These are phyloP conservation scores for Bremia lactucae DNA, from an alignment of 352 stramenopile species.

Conservation along the genomic window DNA sequence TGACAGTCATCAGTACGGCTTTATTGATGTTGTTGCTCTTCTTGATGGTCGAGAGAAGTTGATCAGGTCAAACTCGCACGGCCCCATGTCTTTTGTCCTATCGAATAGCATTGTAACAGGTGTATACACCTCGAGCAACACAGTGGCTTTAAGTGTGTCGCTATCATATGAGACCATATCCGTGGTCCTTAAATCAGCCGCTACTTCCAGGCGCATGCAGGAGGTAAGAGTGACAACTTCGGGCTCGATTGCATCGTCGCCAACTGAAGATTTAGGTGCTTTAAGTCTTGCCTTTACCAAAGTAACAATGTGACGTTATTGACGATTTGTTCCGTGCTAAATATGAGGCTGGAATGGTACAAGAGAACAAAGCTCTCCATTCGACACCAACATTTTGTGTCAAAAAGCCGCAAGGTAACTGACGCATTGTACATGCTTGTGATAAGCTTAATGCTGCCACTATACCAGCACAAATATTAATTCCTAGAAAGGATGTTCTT, in stretches of 20 bases:
- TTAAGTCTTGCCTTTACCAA: conserved; percentile 54
- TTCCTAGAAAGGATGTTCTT: too few species aligned
- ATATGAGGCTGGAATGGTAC: too few species aligned
- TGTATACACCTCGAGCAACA: conserved; percentile 12
- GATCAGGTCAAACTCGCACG: conserved; percentile 32
- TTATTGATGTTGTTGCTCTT: conserved; percentile 54
- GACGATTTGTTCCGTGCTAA: too few species aligned
- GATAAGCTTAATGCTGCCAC: too few species aligned
- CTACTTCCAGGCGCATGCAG: conserved; percentile 25
- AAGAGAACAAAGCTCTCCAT: too few species aligned
- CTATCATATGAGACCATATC: conserved; percentile 44
- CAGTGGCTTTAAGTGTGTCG: conserved; percentile 36
- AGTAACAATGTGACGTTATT: too few species aligned
- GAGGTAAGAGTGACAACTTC: conserved; percentile 34
- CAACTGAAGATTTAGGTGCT: conserved; percentile 24
- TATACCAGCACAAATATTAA: too few species aligned
- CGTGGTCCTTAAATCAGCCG: conserved; percentile 23
- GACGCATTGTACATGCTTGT: too few species aligned
- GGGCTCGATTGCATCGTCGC: conserved; percentile 9
- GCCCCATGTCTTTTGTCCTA: conserved; percentile 47
- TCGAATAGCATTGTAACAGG: conserved; percentile 56
- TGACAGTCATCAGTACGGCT: conserved; percentile 41
- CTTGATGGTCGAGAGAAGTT: conserved; percentile 39
- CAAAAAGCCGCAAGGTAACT: too few species aligned
- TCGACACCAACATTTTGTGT: too few species aligned